Conservation (phyloP, 495 filamentous ascomycete species). For the Penicillium chermesinum region DNA sequence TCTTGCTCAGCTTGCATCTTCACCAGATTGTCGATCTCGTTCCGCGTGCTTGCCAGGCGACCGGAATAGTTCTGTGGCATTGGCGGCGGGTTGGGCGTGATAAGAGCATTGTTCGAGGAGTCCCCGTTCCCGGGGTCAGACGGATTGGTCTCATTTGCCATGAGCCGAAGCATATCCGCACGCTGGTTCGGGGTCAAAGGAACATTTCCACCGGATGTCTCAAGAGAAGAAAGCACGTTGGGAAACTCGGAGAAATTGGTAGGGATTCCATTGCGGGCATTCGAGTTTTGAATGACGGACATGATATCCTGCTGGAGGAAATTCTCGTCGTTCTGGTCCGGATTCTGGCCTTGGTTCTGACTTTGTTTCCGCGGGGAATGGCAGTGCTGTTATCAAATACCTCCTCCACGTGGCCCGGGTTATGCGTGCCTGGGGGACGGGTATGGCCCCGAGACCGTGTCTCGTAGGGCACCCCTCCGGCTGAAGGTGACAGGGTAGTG, state of each 20-base stretch:
- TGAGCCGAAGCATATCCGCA: conserved; percentile 71
- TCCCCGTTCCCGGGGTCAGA: conserved; percentile 22
- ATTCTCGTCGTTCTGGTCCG: conserved; percentile 20
- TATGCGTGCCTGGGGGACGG: conserved; percentile 31
- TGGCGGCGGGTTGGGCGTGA: conserved; percentile 54
- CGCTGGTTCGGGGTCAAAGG: conserved; percentile 74
- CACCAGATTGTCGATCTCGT: conserved; percentile 68
- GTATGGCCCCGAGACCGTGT: conserved; percentile 28
- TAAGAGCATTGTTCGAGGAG: conserved; percentile 48
- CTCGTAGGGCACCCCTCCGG: conserved; percentile 26
- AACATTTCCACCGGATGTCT: conserved; percentile 57
- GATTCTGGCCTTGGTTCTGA: no score
- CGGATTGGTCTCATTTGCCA: conserved; percentile 52
- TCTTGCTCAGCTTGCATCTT: conserved; percentile 70
- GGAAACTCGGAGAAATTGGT: conserved; percentile 61
- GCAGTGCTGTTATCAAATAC: conserved; percentile 40
- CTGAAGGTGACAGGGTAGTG: conserved; percentile 36
- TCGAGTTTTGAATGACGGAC: conserved; percentile 77
- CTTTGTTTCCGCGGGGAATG: no score
- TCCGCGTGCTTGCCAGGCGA: conserved; percentile 56
- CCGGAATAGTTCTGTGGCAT: conserved; percentile 51
- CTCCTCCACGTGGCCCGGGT: conserved; percentile 41
- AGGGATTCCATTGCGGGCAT: conserved; percentile 52
- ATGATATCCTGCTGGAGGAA: conserved; percentile 69
- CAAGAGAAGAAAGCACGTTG: conserved; percentile 64